phyloP scores from a whole-genome alignment of 306 rosid genomes.

The Albizia julibrissin region DNA sequence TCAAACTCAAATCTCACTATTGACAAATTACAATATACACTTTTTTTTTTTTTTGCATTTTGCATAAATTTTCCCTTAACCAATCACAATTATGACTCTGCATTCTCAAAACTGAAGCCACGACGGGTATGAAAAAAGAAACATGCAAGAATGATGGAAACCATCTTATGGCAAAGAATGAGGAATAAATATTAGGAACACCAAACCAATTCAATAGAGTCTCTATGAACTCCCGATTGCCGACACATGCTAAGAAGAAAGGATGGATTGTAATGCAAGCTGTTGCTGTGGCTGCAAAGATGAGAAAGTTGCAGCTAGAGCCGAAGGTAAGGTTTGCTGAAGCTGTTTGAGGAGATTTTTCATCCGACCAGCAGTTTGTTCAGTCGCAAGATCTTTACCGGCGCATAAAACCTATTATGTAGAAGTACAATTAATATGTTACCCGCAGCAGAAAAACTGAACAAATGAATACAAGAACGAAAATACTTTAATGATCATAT shows the following conservation, averaged over 20 bases:
- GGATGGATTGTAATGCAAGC: slow-evolving; percentile 85
- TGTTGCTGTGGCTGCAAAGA: slow-evolving; percentile 98
- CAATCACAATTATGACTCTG: slow-evolving; percentile 59
- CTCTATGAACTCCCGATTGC: slow-evolving; percentile 27
- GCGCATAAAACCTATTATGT: slow-evolving; percentile 77
- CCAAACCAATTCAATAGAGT: slow-evolving; percentile 35
- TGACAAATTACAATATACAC: slow-evolving; percentile 67
- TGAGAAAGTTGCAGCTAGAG: slow-evolving; percentile 96
- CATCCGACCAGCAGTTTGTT: slow-evolving; percentile 88
- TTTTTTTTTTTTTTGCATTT: slow-evolving; percentile 43
- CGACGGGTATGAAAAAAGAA: slow-evolving; percentile 33
- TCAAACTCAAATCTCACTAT: slow-evolving; percentile 51
- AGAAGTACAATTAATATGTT: not conserved
- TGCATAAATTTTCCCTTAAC: slow-evolving; percentile 47
- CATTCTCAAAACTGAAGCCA: slow-evolving; percentile 67
- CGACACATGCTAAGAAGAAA: slow-evolving; percentile 44
- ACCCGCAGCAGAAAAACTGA: not conserved
- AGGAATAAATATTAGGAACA: slow-evolving; percentile 50
- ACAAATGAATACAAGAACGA: not conserved
- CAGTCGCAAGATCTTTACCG: slow-evolving; percentile 92
- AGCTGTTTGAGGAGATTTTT: slow-evolving; percentile 81
- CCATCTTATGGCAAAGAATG: slow-evolving; percentile 84
- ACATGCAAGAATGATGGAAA: slow-evolving; percentile 43
- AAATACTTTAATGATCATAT: not conserved
- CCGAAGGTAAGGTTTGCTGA: slow-evolving; percentile 85